Percentiles rank a stretch among this genome's conserved stretches.
These are phyloP conservation scores for Phytophthora sp. DNA, from an alignment of 352 stramenopile species.

Conservation along the genomic window DNA sequence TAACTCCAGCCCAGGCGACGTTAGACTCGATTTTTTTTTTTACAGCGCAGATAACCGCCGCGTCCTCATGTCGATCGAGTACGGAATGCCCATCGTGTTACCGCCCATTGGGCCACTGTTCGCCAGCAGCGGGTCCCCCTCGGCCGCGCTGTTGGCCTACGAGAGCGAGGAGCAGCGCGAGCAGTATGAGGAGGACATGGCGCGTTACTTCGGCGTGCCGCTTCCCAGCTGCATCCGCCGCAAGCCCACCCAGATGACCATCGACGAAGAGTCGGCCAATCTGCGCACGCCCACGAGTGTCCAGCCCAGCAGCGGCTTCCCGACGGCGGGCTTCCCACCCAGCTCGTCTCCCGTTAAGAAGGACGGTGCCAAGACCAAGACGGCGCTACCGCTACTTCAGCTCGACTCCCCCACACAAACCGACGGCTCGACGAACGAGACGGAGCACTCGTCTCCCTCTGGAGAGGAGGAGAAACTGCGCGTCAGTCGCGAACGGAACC, in stretches of 20 bases:
- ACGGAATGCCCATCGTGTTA: constrained; percentile 50
- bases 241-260: constrained; percentile 9
- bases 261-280: constrained; percentile 26
- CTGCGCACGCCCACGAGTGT: constrained; percentile 68
- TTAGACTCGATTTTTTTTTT: too few species aligned
- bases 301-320: constrained; percentile 45
- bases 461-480: constrained; percentile 72
- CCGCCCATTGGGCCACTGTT: constrained; percentile 67
- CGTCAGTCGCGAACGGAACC: constrained; percentile 77
- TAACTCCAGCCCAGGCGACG: too few species aligned
- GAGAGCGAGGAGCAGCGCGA: constrained; percentile 43
- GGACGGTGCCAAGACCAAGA: constrained; percentile 37
- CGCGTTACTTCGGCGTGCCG: constrained; percentile 50
- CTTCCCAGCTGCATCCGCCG: constrained; percentile 34
- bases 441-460: constrained; percentile 9
- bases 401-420: constrained; percentile 48
- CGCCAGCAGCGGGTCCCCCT: constrained; percentile 19
- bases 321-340: too few species aligned
- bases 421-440: constrained; percentile 22
- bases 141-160: constrained; percentile 20
- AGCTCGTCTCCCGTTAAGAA: constrained; percentile 76
- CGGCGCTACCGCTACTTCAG: constrained; percentile 47
- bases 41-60: too few species aligned
- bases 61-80: constrained; percentile 48
- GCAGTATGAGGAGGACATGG: constrained; percentile 43